A percentile compares a stretch with the other conserved stretches of the same genome.
These are phyloP conservation scores for Yarrowia bubula DNA, from an alignment of 805 yeast species.

Conservation along the genomic window DNA sequence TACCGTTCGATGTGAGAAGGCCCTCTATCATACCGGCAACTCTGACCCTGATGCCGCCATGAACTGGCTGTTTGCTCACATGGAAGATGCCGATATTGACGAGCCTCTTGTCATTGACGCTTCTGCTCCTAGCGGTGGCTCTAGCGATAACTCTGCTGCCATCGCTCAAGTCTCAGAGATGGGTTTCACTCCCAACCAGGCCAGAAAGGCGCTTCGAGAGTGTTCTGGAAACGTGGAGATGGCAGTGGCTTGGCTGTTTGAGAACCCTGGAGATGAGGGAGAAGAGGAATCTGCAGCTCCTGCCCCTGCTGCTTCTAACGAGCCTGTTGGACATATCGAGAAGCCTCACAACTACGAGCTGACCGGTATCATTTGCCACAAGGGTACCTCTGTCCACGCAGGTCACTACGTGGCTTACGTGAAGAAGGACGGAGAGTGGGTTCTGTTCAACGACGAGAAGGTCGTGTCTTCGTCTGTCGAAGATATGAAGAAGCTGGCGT, in stretches of 20 bases:
- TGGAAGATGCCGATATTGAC: conserved; percentile 82
- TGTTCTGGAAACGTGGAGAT: conserved; percentile 62
- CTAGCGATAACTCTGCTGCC: conserved; percentile 38
- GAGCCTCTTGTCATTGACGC: conserved; percentile 47
- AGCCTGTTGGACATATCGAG: conserved; percentile 35
- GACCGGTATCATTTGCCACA: conserved; percentile 76
- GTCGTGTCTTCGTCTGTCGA: conserved; percentile 56
- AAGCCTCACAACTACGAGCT: conserved; percentile 44
- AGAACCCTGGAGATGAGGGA: conserved; percentile 67
- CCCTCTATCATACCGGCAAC: conserved; percentile 72
- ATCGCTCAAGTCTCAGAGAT: conserved; percentile 56
- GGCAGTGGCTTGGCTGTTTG: conserved; percentile 90
- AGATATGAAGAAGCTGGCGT: conserved; percentile 51
- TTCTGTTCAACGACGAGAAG: conserved; percentile 84
- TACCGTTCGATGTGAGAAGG: conserved; percentile 59
- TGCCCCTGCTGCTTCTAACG: conserved; percentile 31
- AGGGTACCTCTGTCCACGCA: conserved; percentile 84
- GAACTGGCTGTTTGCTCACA: conserved; percentile 86
- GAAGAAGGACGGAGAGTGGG: conserved; percentile 57
- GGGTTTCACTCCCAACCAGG: conserved; percentile 72
- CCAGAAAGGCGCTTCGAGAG: conserved; percentile 68
- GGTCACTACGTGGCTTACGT: conserved; percentile 89
- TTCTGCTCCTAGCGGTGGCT: conserved; percentile 17
- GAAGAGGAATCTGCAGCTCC: conserved; percentile 28
- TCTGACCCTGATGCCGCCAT: conserved; percentile 64